A percentile compares a stretch with the other conserved stretches of the same genome.
Conservation (phyloP, 192 early-diverging fungal genomes). For the Thoreauomyces humboldtii region DNA sequence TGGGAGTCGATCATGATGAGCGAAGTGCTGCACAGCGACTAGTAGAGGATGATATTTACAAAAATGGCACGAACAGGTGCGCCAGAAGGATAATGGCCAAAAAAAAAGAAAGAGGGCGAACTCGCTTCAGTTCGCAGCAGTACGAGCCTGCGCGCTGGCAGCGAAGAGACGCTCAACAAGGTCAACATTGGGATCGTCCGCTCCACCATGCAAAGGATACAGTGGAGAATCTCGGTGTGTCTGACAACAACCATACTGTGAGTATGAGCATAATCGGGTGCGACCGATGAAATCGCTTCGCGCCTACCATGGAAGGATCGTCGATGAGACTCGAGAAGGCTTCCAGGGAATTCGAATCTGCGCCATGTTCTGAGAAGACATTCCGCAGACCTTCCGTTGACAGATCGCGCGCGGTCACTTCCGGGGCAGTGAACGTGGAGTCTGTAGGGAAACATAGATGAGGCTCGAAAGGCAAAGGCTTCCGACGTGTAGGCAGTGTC, state of each 20-base stretch:
- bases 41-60: no score
- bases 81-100: no score
- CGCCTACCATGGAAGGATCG: neutral
- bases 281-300: no score
- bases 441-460: neutral
- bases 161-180: slow-evolving; percentile 31
- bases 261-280: no score
- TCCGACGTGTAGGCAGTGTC: no score
- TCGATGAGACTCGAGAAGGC: slow-evolving; percentile 10
- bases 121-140: no score
- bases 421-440: slow-evolving; percentile 17
- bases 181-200: slow-evolving; percentile 32
- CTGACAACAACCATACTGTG: no score
- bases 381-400: slow-evolving; percentile 23
- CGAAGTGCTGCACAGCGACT: no score
- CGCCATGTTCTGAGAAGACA: slow-evolving; percentile 20
- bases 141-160: slow-evolving; percentile 1
- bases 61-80: no score
- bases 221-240: no score
- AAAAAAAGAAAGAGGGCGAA: no score
- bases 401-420: slow-evolving; percentile 18
- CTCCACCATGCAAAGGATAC: neutral
- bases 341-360: neutral
- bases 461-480: neutral
- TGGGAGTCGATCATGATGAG: neutral